A percentile compares a stretch with the other conserved stretches of the same genome.
These are phyloP conservation scores for Allomyces javanicus DNA, from an alignment of 192 early-diverging fungal genomes.

Conservation along the genomic window DNA sequence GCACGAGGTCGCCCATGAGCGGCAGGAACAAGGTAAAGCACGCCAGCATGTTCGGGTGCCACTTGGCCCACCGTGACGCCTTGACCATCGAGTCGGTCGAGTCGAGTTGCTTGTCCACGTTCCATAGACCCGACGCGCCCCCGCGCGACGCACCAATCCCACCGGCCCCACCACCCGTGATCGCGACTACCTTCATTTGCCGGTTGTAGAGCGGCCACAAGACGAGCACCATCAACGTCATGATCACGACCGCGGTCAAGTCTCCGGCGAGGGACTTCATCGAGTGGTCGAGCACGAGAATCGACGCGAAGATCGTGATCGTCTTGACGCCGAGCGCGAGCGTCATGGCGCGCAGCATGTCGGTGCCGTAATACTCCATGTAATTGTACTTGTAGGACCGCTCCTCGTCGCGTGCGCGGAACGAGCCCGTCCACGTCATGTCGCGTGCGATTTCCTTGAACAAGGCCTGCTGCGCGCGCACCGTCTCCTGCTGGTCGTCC, in stretches of 20 bases:
- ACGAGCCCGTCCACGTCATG: neutral
- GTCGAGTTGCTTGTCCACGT: neutral
- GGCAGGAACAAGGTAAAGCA: neutral
- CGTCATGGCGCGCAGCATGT: neutral
- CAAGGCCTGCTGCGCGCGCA: neutral
- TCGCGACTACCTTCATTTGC: no score
- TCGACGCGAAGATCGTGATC: neutral
- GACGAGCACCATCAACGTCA: conserved; percentile 3
- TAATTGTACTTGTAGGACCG: neutral
- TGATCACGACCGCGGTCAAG: conserved; percentile 1
- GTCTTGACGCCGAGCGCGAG: neutral
- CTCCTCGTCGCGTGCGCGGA: neutral
- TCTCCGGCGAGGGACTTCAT: neutral
- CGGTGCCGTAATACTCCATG: neutral
- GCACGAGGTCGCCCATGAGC: neutral
- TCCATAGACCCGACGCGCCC: neutral
- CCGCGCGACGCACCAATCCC: no score
- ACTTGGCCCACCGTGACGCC: neutral
- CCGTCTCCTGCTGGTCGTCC: neutral
- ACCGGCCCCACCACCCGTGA: no score
- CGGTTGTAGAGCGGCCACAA: neutral
- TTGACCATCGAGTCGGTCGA: neutral
- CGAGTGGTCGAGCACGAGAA: neutral
- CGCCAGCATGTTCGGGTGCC: conserved; percentile 1
- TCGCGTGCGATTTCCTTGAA: neutral